Evolutionary conservation across 805 yeast genomes (phyloP), one percentile per base, ranked within the genome.

Genomic region (Suhomyces xylopsoci): DNA sequence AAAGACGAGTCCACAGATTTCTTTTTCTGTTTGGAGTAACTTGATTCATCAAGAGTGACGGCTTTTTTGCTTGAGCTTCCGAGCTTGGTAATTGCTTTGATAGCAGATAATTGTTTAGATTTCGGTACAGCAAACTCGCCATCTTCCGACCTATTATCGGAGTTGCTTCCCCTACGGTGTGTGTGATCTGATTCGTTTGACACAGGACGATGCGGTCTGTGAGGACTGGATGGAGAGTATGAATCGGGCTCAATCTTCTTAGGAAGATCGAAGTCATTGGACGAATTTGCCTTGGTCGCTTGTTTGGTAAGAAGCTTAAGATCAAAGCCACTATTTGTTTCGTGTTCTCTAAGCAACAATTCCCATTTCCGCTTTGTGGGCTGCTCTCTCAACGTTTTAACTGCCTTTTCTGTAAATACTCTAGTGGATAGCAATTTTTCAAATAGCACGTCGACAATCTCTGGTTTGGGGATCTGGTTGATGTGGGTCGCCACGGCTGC

Each of bases 351-450:
- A n/a, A 75, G 58, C 12, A 76, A 60, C 12, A 76, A 61, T 56
- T 76, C 79, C 80, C 80, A 76, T 56, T 76, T 76, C 22, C 80
- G 56, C 47, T 62, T 66, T 3, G 70, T 61, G 4, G 77, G 61
- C 48, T 64, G 69, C 20, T 66, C 68, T 40, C 67, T 59, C 50
- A 75, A 60, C 1, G 71, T 61, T 45, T 60, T 65, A 7, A 70
- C 50, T 2, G 76, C 72, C 38, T 62, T 59, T n/a, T 66, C 73
- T 1, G 76, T 64, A 49, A 76, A 74, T 0, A 65, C 76, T 45
- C 79, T 59, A 4, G 64, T 63, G 3, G 75, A 63, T 4, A 76
- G 60, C n/a, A 76, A 56, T 46, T 65, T 62, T 49, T 74, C 77
- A 54, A 76, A 76, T n/a, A 75, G 58, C 5, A 54, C 58, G 49